A percentile compares a stretch with the other conserved stretches of the same genome.
phyloP scores from a whole-genome alignment of 306 rosid genomes.

The Castanea sativa region DNA sequence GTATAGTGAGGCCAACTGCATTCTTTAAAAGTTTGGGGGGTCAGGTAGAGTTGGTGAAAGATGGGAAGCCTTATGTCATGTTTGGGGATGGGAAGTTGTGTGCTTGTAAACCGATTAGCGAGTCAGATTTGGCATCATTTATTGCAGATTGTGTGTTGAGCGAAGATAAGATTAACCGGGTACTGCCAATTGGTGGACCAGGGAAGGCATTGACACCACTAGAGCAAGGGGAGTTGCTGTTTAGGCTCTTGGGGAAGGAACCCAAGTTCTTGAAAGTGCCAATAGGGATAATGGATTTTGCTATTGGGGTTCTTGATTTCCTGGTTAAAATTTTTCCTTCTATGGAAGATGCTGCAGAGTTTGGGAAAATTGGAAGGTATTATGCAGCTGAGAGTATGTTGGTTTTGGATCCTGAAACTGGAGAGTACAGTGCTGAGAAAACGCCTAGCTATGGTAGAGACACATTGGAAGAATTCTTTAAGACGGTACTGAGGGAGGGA shows the following conservation, averaged over 20 bases:
- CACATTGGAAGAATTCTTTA: conserved; percentile 84
- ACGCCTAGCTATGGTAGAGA: conserved; percentile 97
- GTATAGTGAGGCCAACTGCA: conserved; percentile 95
- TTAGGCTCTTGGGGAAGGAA: conserved; percentile 70
- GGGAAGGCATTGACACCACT: conserved; percentile 86
- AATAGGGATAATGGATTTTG: conserved; percentile 90
- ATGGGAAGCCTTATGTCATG: conserved; percentile 99
- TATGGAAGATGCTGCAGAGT: conserved; percentile 90
- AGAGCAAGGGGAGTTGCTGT: conserved; percentile 91
- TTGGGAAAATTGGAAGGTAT: conserved; percentile 93
- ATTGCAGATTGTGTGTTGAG: conserved; percentile 76
- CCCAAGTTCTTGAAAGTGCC: conserved; percentile 91
- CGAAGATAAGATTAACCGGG: conserved; percentile 61
- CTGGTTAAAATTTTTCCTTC: conserved; percentile 77
- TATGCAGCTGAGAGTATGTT: conserved; percentile 97
- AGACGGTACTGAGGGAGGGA: conserved; percentile 76
- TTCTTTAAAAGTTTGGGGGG: conserved; percentile 97
- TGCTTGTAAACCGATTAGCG: conserved; percentile 93
- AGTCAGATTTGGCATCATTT: conserved; percentile 85
- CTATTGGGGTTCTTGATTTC: conserved; percentile 70
- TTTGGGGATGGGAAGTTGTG: conserved; percentile 97
- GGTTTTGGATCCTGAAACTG: conserved; percentile 80
- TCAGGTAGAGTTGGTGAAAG: conserved; percentile 96
- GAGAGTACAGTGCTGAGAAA: conserved; percentile 82
- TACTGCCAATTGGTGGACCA: conserved; percentile 88